Percentiles rank a stretch among this genome's conserved stretches.
These are phyloP conservation scores for Lepraria neglecta DNA, from an alignment of 495 filamentous ascomycete species.

Conservation along the genomic window DNA sequence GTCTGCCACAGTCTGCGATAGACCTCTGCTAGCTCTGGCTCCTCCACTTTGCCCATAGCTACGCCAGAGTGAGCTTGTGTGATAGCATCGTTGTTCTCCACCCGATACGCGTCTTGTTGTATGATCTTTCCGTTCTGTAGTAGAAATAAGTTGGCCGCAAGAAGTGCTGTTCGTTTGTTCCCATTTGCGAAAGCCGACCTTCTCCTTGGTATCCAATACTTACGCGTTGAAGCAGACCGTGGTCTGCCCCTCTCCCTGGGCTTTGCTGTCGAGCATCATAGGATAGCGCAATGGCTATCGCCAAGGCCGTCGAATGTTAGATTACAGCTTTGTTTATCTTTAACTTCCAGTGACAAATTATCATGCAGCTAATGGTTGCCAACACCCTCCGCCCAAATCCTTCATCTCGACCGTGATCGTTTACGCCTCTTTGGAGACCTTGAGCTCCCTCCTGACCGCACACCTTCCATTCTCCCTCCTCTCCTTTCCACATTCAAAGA, in stretches of 20 bases:
- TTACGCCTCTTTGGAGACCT: conserved; percentile 39
- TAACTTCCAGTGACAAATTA: too few species aligned
- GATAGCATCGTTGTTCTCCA: conserved; percentile 15
- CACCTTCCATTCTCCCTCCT: conserved; percentile 15
- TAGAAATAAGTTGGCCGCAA: conserved; percentile 37
- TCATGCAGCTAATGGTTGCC: too few species aligned
- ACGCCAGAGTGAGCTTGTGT: conserved; percentile 16
- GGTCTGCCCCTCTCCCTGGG: too few species aligned
- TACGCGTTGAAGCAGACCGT: too few species aligned
- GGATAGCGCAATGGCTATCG: too few species aligned
- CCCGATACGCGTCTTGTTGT: conserved; percentile 19
- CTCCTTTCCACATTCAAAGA: conserved; percentile 1
- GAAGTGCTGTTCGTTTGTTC: conserved; percentile 35
- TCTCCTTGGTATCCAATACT: too few species aligned
- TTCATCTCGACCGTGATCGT: conserved; percentile 16
- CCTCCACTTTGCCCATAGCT: conserved; percentile 10
- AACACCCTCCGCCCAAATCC: too few species aligned
- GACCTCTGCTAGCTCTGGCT: conserved; percentile 7
- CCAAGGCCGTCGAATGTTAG: too few species aligned
- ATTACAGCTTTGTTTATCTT: too few species aligned
- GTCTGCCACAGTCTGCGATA: conserved; percentile 9
- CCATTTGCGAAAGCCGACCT: conserved; percentile 30
- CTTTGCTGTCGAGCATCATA: too few species aligned
- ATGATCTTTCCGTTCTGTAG: conserved; percentile 34
- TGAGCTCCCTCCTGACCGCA: conserved; percentile 31